These are phyloP conservation scores for Blastosporella zonata DNA, from an alignment of 1,284 basidiomycete species.

Conservation along the genomic window DNA sequence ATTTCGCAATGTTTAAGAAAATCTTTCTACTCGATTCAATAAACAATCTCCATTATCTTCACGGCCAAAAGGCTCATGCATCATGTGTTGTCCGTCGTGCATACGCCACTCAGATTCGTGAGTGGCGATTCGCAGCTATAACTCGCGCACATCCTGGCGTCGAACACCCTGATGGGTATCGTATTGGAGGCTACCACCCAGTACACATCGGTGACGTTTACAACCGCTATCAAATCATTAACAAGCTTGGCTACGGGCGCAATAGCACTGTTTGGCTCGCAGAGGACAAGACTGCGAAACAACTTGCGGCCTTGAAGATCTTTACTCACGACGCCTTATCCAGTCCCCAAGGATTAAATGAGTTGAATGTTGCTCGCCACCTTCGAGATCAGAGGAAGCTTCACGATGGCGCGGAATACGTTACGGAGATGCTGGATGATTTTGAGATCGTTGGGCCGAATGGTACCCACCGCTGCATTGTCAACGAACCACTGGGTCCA, in stretches of 20 bases:
- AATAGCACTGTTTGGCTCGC: slow-evolving; percentile 8
- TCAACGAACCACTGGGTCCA: slow-evolving; percentile 1
- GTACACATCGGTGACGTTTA: slow-evolving; percentile 5
- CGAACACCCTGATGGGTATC: slow-evolving; percentile 3
- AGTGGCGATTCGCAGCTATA: too few species aligned
- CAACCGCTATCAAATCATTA: background rate
- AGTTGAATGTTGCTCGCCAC: background rate
- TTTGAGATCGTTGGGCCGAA: slow-evolving; percentile 1
- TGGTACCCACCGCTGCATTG: slow-evolving; percentile 1
- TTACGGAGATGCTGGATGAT: slow-evolving; percentile 4
- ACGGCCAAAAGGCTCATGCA: too few species aligned
- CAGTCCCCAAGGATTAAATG: too few species aligned
- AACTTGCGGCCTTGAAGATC: slow-evolving; percentile 7
- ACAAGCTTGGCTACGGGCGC: slow-evolving; percentile 6
- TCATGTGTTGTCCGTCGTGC: too few species aligned
- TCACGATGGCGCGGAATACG: slow-evolving; percentile 1
- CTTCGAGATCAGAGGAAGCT: background rate
- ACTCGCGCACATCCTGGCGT: too few species aligned
- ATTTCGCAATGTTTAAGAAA: too few species aligned
- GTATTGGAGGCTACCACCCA: slow-evolving; percentile 5
- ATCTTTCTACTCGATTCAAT: too few species aligned
- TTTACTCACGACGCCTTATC: background rate
- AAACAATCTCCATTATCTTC: too few species aligned
- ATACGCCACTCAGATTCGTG: too few species aligned
- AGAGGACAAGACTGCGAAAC: background rate